phyloP scores from a whole-genome alignment of 2,329 filamentous ascomycete genomes.

The Emergomyces africanus region DNA sequence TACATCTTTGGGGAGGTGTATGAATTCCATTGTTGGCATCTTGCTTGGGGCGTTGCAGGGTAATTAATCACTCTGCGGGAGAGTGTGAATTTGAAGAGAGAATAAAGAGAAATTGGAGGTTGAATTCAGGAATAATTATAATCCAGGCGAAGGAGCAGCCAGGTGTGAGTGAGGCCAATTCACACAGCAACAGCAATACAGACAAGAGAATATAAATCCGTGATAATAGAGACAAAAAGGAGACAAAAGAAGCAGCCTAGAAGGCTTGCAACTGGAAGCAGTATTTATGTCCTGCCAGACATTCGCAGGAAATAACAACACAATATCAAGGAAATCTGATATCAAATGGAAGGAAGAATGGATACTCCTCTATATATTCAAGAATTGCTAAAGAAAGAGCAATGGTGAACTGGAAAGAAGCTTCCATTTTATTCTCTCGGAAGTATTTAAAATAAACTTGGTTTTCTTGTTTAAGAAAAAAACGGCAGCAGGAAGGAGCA shows the following conservation, averaged over 20 bases:
- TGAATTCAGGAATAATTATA: too few relatives aligned
- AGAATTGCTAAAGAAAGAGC: not conserved
- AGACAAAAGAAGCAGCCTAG: too few relatives aligned
- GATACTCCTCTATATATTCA: not conserved
- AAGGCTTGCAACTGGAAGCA: too few relatives aligned
- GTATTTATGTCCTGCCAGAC: not conserved
- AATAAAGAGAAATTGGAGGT: not conserved
- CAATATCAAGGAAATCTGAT: not conserved
- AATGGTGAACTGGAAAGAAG: not conserved
- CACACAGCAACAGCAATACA: not conserved
- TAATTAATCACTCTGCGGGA: too few relatives aligned
- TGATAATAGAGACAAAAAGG: too few relatives aligned
- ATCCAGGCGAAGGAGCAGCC: not conserved
- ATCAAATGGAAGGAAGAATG: not conserved
- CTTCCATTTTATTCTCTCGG: not conserved
- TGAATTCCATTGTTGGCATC: not conserved
- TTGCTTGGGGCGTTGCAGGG: not conserved
- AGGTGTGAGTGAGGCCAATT: not conserved
- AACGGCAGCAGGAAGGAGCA: not conserved
- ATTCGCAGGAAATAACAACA: not conserved
- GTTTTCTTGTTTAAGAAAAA: too few relatives aligned
- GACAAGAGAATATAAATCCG: not conserved
- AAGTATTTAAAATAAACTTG: too few relatives aligned
- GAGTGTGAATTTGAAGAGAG: not conserved
- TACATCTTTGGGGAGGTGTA: not conserved